phyloP scores from a whole-genome alignment of 164 flowering plant genomes.

The Vitis vinifera region DNA sequence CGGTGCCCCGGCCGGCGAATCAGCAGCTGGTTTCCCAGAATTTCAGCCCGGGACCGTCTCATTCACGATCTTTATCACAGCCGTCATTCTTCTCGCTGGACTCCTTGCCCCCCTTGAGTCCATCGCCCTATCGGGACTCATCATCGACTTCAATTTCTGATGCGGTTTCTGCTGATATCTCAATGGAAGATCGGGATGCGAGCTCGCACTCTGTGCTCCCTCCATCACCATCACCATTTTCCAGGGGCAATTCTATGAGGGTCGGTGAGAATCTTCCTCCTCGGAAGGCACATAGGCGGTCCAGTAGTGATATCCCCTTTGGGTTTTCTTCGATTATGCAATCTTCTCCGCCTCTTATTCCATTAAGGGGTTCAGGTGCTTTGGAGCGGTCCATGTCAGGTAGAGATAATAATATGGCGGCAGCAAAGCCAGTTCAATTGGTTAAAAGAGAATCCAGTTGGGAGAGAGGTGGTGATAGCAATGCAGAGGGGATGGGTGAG shows the following conservation, averaged over 20 bases:
- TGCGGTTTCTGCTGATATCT: constrained; percentile 48
- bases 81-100: constrained; percentile 75
- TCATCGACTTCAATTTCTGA: constrained; percentile 38
- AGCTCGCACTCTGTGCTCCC: constrained; percentile 31
- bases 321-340: constrained; percentile 55
- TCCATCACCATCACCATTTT: constrained; percentile 27
- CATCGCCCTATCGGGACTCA: constrained; percentile 62
- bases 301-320: constrained; percentile 87
- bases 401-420: constrained; percentile 41
- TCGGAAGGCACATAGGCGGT: constrained; percentile 80
- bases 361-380: constrained; percentile 37
- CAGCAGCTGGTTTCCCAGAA: constrained; percentile 47
- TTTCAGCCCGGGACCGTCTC: constrained; percentile 46
- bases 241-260: constrained; percentile 25
- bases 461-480: constrained; percentile 42
- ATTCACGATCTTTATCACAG: constrained; percentile 88
- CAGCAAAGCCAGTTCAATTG: constrained; percentile 46
- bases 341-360: constrained; percentile 48
- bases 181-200: constrained; percentile 71
- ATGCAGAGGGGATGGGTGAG: constrained; percentile 69
- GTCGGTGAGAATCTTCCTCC: constrained; percentile 77
- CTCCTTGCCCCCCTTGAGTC: constrained; percentile 87
- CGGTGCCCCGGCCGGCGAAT: constrained; percentile 27
- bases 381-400: constrained; percentile 35
- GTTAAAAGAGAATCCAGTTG: constrained; percentile 62